Evolutionary conservation across 345 rosid genomes (phyloP), one percentile per base, ranked within the genome.

Genomic region (Clarkia xantiana): DNA sequence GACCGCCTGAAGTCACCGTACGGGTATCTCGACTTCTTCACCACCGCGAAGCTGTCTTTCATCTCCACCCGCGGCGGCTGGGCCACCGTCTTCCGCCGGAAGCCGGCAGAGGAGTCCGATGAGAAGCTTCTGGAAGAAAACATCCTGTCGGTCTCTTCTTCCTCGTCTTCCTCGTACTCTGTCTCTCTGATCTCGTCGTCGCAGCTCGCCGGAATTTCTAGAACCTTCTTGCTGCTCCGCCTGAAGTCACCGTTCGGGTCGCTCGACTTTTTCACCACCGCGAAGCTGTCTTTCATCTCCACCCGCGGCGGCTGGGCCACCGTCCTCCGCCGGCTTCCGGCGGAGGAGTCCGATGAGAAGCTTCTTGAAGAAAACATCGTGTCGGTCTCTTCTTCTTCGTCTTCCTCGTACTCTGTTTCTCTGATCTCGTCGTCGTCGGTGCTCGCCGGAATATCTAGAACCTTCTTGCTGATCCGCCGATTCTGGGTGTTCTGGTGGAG

Each of bases 41-140:
- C 95, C 52, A 89, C 86, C 0, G 94, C 97, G 23, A 78, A 76
- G 72, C 95, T 85, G 49, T 68, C 93, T 23, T 68, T 71, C 50
- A 76, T 75, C 18, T 44, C 44, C 59, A 57, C 45, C 18, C 64
- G 9, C 58, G 47, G 46, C 20, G 40, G 55, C n/a, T n/a, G n/a
- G n/a, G n/a, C n/a, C n/a, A n/a, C n/a, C n/a, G n/a, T n/a, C n/a
- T n/a, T n/a, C n/a, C n/a, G 44, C 47, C 59, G 45, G 10, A 19
- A 9, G 67, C 6, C 36, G 36, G 36, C 64, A 0, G 89, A 73
- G 23, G 97, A 80, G 6, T 77, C 79, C 0, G 91, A 74, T 0
- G 97, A 80, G 52, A 76, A 36, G 45, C 78, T 71, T 66, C 53
- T 68, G 0, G 93, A 81, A 43, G 94, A 81, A 70, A 81, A 79